These are phyloP conservation scores for Asterochloris erici DNA, from an alignment of 139 green algal species.

Conservation along the genomic window DNA sequence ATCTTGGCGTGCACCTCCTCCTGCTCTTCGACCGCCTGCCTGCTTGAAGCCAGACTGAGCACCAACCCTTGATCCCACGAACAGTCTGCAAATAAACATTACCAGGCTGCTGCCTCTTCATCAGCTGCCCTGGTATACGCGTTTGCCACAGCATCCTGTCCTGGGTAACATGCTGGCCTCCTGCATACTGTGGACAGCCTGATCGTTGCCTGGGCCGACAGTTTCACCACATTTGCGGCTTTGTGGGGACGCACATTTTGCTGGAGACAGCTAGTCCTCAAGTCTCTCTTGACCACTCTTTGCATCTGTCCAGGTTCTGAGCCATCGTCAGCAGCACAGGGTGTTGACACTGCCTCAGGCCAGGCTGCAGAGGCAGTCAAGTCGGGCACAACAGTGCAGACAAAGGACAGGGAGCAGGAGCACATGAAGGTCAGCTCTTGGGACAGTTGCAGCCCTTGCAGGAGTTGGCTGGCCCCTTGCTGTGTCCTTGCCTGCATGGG, in stretches of 20 bases:
- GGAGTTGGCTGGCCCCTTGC: neutral
- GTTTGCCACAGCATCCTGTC: neutral
- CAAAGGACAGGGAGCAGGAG: neutral
- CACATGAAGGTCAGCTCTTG: neutral
- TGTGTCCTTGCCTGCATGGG: neutral
- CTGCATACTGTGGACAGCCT: neutral
- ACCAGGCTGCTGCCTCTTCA: neutral
- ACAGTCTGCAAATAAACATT: neutral
- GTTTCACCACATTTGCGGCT: neutral
- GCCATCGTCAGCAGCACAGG: conserved; percentile 8
- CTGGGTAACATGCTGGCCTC: neutral
- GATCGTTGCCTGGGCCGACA: neutral
- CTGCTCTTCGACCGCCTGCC: no score
- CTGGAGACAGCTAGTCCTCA: neutral
- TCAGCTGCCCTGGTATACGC: neutral
- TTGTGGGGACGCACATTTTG: neutral
- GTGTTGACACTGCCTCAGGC: conserved; percentile 4
- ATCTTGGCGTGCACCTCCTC: no score
- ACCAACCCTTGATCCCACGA: neutral
- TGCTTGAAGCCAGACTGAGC: neutral
- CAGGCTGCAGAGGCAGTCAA: neutral
- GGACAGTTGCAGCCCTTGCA: neutral
- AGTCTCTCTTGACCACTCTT: neutral
- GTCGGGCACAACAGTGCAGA: neutral
- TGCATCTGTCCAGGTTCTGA: neutral